Evolutionary conservation across 78 protist genomes (phyloP), one percentile per base, ranked within the genome.

Genomic region (Dictyostelium brefeldianum): DNA sequence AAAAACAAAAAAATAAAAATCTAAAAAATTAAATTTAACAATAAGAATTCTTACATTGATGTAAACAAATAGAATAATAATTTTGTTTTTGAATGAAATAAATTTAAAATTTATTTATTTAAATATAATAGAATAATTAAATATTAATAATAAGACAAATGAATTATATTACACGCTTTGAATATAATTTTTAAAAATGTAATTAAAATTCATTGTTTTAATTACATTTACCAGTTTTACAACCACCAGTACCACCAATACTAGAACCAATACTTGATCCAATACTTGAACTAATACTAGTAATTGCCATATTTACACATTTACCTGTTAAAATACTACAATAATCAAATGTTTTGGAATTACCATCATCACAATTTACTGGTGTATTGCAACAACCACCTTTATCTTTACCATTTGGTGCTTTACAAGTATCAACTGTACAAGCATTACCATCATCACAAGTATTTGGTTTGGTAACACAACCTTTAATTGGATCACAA

Each of bases 361-460:
- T 74, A 18, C 75, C 75, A 50, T 89, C 94, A 71, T 89, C 80
- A 71, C 94, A 89, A 54, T 36, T 29, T 0, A 56, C 20, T 27
- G 53, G 69, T 8, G 27, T 77, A 46, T 74, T 27, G 5, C 15
- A 15, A 56, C 94, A 74, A n/a, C 62, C 36, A 54, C 89, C 73
- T 4, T 56, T 36, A 36, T 90, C 95, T 62, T 62, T 36, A 25
- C 81, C 87, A 47, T 27, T 54, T 41, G 11, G 67, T 47, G 74
- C n/a, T 5, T 83, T 11, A 80, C 89, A 81, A 15, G 29, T 27
- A 50, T 81, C 95, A 25, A 64, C 25, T 1, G 89, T 90, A 78
- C 85, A 78, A 14, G 81, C 67, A 17, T 90, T 73, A 29, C 78
- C 77, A 47, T 81, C 89, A 59, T 90, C 69, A 47, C 94, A 75